Evolutionary conservation across 257 asterid genomes (phyloP).

Genomic region (Fraxinus americana): DNA sequence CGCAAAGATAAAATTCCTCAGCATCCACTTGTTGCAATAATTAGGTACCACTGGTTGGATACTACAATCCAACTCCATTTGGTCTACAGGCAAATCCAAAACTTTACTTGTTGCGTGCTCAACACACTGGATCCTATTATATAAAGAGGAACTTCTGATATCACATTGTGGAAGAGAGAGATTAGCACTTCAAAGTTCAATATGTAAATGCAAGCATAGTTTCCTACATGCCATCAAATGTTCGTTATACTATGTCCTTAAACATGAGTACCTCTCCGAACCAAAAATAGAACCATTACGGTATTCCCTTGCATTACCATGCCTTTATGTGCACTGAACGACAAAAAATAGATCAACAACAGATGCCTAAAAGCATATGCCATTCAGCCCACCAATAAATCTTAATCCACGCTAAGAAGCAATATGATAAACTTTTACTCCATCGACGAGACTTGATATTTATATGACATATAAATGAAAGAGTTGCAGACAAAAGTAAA

Average conservation of each 20-base stretch:
- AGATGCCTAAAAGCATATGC: conserved; percentile 19
- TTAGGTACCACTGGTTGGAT: background rate
- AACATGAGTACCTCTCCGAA: conserved; percentile 11
- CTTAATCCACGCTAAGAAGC: conserved; percentile 2
- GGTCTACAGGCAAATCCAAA: no score
- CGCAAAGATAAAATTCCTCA: background rate
- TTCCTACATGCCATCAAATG: background rate
- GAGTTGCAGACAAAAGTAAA: conserved; percentile 15
- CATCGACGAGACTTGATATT: background rate
- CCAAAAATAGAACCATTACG: conserved; percentile 11
- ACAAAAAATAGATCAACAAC: conserved; percentile 1
- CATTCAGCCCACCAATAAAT: conserved; percentile 11
- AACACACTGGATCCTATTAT: background rate
- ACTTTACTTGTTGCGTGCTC: background rate
- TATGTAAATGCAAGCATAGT: background rate
- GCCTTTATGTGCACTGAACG: conserved; percentile 16
- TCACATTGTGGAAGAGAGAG: background rate
- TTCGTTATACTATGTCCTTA: background rate
- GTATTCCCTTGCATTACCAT: background rate
- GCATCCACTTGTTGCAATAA: background rate
- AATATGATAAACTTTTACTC: conserved; percentile 12
- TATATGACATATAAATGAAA: background rate
- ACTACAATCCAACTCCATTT: conserved; percentile 1
- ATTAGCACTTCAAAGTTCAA: background rate
- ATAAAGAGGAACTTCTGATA: no score